Evolutionary conservation across 495 filamentous ascomycete species (phyloP).

Genomic region (Lasiosphaeris hirsuta): DNA sequence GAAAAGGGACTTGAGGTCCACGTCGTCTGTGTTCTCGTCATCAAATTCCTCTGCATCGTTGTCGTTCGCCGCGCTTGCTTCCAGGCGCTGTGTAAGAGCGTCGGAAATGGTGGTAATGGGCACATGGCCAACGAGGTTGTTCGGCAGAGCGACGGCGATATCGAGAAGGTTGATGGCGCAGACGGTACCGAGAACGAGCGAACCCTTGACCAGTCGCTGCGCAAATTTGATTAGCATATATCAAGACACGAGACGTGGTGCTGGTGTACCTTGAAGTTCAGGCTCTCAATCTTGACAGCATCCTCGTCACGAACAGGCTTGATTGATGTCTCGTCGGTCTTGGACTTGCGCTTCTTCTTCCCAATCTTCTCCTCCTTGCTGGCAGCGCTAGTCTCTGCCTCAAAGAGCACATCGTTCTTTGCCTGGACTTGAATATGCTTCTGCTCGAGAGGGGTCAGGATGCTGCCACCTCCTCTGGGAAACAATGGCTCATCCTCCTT

Average conservation of each 20-base stretch:
- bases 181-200: slow-evolving; percentile 82
- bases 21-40: slow-evolving; percentile 48
- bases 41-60: slow-evolving; percentile 52
- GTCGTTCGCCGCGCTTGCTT: slow-evolving; percentile 55
- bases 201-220: slow-evolving; percentile 76
- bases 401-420: slow-evolving; percentile 87
- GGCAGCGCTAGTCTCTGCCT: slow-evolving; percentile 59
- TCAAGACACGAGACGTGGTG: neutral
- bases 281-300: slow-evolving; percentile 70
- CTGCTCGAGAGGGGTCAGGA: slow-evolving; percentile 88
- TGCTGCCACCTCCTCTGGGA: slow-evolving; percentile 85
- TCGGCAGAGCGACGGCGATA: slow-evolving; percentile 77
- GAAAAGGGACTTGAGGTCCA: slow-evolving; percentile 72
- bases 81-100: slow-evolving; percentile 51
- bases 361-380: slow-evolving; percentile 37
- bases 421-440: slow-evolving; percentile 96
- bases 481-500: slow-evolving; percentile 84
- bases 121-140: slow-evolving; percentile 87
- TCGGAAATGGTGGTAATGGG: slow-evolving; percentile 88
- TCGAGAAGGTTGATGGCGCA: slow-evolving; percentile 75
- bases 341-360: slow-evolving; percentile 54
- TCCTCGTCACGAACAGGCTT: slow-evolving; percentile 48
- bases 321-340: slow-evolving; percentile 45
- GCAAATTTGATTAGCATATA: slow-evolving; percentile 35
- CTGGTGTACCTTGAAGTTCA: slow-evolving; percentile 77